Evolutionary conservation across 139 green algal genomes (phyloP).

Genomic region (Tetradesmus lagerheimii): DNA sequence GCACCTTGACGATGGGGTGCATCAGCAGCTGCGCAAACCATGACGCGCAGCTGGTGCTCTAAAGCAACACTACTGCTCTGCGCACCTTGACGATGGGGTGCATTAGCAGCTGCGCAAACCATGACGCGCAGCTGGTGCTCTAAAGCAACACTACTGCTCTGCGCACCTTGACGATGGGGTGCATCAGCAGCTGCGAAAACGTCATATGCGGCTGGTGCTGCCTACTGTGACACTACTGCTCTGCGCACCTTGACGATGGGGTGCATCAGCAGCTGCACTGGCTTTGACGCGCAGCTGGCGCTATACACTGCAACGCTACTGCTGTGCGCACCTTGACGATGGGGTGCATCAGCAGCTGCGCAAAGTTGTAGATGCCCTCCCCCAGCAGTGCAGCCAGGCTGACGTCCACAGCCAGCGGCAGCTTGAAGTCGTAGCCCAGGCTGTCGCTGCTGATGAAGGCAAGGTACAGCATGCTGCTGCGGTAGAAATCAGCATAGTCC

Average conservation of each 20-base stretch:
- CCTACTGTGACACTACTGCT: no score
- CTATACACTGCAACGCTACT: no score
- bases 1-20: conserved; percentile 91
- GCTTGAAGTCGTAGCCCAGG: conserved; percentile 79
- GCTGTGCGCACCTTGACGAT: conserved; percentile 82
- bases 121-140: no score
- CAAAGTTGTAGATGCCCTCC: conserved; percentile 97
- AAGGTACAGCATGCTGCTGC: conserved; percentile 84
- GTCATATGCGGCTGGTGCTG: no score
- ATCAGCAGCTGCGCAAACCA: conserved; percentile 98
- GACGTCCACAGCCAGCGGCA: conserved; percentile 93
- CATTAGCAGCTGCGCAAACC: conserved; percentile 96
- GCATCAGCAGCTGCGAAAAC: conserved; percentile 98
- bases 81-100: conserved; percentile 90
- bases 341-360: conserved; percentile 97
- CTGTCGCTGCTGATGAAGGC: conserved; percentile 89
- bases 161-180: conserved; percentile 89
- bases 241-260: conserved; percentile 86
- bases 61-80: no score
- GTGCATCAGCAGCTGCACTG: conserved; percentile 97
- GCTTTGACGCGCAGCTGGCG: no score
- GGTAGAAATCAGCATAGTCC: conserved; percentile 95
- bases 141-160: no score
- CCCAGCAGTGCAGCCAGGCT: conserved; percentile 95
- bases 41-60: no score